Percentiles rank a stretch among this genome's conserved stretches.
Conservation (phyloP, 805 yeast species). For the Pachysolen tannophilus region DNA sequence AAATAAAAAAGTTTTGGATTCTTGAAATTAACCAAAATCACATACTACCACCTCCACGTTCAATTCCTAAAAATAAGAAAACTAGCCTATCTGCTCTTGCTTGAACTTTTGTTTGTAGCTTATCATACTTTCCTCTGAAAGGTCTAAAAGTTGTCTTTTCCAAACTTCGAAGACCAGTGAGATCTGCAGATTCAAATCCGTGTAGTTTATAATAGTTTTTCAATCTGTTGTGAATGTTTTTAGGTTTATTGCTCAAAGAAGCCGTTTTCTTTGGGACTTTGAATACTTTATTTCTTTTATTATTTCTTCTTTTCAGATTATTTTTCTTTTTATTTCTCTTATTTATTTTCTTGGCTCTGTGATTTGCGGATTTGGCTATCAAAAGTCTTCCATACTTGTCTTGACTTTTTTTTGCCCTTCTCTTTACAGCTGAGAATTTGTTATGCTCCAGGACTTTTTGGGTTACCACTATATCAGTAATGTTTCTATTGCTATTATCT, state of each 20-base stretch:
- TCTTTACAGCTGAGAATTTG: too few species aligned
- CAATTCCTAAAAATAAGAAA: slow-evolving; percentile 1
- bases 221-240: neutral
- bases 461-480: too few species aligned
- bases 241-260: neutral
- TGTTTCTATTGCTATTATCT: too few species aligned
- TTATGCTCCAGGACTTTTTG: too few species aligned
- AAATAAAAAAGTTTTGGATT: too few species aligned
- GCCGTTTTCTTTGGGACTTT: neutral
- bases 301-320: neutral
- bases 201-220: neutral
- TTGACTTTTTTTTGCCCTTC: neutral
- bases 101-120: slow-evolving; percentile 3
- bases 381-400: neutral
- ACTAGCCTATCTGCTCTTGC: slow-evolving; percentile 1
- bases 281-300: neutral
- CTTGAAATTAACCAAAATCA: neutral
- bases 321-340: neutral
- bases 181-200: neutral
- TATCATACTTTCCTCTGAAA: slow-evolving; percentile 1
- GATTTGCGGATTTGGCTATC: neutral
- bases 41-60: neutral
- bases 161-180: neutral
- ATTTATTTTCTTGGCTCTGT: neutral
- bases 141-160: slow-evolving; percentile 4